These are phyloP conservation scores for Warburgia ugandensis DNA, from an alignment of 164 flowering plant species.

Conservation along the genomic window DNA sequence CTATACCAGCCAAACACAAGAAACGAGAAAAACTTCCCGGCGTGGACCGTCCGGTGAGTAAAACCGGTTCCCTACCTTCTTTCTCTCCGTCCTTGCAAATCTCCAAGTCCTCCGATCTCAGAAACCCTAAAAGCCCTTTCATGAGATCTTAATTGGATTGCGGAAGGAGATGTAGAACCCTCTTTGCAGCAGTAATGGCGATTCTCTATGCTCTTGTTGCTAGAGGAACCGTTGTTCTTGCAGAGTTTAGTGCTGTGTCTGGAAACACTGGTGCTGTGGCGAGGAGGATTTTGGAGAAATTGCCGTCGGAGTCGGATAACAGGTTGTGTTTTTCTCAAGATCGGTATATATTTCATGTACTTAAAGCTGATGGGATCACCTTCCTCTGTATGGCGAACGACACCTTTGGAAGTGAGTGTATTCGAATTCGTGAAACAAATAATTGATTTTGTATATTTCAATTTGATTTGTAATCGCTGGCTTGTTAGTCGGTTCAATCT, in stretches of 20 bases:
- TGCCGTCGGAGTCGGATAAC: constrained; percentile 55
- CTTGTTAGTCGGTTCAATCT: no score
- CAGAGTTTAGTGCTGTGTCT: constrained; percentile 91
- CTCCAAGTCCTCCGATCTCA: no score
- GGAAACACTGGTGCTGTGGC: constrained; percentile 87
- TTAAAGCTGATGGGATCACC: constrained; percentile 67
- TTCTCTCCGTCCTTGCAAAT: no score
- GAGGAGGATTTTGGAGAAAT: constrained; percentile 78
- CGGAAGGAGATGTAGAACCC: no score
- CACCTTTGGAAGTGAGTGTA: constrained; percentile 72
- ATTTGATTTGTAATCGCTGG: no score
- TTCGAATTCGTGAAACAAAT: neutral
- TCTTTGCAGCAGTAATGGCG: constrained; percentile 44
- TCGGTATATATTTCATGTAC: constrained; percentile 84
- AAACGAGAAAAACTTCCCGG: no score
- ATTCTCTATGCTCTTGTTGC: constrained; percentile 86
- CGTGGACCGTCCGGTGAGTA: no score
- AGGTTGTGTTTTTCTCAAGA: constrained; percentile 93
- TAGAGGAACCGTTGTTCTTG: constrained; percentile 73
- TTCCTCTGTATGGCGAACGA: constrained; percentile 97
- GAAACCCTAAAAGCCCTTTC: no score
- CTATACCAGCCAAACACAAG: no score
- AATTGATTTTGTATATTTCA: no score
- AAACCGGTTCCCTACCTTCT: no score
- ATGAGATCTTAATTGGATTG: no score